Evolutionary conservation across 2,329 filamentous ascomycete species (phyloP).

Genomic region (Fusarium acutatum): DNA sequence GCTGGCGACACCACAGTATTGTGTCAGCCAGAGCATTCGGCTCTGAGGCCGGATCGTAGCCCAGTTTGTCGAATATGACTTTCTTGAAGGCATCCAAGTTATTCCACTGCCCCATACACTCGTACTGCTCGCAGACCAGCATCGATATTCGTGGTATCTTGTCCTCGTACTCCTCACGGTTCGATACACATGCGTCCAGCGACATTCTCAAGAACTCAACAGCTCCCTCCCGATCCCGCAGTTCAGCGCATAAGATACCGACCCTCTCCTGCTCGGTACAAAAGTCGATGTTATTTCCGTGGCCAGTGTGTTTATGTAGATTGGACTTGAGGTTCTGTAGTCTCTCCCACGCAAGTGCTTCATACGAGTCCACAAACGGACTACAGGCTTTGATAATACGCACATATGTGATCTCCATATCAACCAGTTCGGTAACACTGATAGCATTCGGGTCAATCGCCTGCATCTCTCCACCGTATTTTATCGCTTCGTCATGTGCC

Average conservation of each 20-base stretch:
- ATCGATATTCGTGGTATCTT: constrained; percentile 1
- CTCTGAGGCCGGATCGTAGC: not conserved
- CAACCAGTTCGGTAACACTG: not conserved
- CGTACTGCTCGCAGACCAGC: constrained; percentile 13
- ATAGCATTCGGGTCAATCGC: not conserved
- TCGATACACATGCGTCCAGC: not conserved
- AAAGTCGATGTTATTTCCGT: not conserved
- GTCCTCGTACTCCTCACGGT: not conserved
- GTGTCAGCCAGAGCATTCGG: not conserved
- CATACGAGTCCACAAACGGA: not conserved
- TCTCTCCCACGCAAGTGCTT: not conserved
- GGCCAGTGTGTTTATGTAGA: not conserved
- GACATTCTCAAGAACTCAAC: not conserved
- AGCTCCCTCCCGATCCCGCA: not conserved
- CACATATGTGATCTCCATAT: constrained; percentile 1
- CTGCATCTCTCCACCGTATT: not conserved
- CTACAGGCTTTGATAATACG: constrained; percentile 6
- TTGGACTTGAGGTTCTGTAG: not conserved
- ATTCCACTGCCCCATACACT: not conserved
- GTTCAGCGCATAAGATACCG: constrained; percentile 1
- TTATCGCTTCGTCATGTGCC: constrained; percentile 6
- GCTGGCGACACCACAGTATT: constrained; percentile 4
- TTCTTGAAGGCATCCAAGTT: constrained; percentile 10
- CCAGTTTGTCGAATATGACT: not conserved
- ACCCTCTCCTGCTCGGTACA: not conserved